These are phyloP conservation scores for Paecilomyces niveus DNA, from an alignment of 2,329 filamentous ascomycete genomes.

Conservation along the genomic window DNA sequence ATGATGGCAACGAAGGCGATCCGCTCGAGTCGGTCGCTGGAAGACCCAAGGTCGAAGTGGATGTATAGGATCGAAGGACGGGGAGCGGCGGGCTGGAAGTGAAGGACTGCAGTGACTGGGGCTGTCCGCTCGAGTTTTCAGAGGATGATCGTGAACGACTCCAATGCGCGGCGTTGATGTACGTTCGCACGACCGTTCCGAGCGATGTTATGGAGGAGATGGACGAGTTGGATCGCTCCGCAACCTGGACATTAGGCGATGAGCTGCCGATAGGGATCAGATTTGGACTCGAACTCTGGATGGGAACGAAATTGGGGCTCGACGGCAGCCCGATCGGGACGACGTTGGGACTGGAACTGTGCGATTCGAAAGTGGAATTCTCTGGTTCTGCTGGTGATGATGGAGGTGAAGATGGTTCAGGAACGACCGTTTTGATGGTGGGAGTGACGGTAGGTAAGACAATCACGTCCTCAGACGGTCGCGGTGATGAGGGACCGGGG, in stretches of 20 bases:
- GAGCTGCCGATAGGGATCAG: constrained; percentile 24
- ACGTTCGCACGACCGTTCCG: constrained; percentile 31
- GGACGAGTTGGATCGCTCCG: constrained; percentile 28
- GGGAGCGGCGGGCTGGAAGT: constrained; percentile 33
- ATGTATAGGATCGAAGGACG: constrained; percentile 25
- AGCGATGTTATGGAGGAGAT: constrained; percentile 34
- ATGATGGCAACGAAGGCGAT: constrained; percentile 27
- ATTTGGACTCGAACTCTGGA: constrained; percentile 33
- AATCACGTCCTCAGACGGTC: constrained; percentile 20
- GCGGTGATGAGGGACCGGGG: background rate
- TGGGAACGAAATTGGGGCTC: constrained; percentile 33
- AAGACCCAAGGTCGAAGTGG: constrained; percentile 22
- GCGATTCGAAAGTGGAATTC: background rate
- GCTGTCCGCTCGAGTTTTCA: constrained; percentile 21
- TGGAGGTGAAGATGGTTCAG: constrained; percentile 21
- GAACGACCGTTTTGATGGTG: constrained; percentile 31
- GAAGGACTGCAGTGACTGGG: constrained; percentile 19
- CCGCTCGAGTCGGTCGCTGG: constrained; percentile 17
- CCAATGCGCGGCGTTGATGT: constrained; percentile 23
- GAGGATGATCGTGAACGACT: constrained; percentile 25
- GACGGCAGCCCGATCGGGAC: constrained; percentile 30
- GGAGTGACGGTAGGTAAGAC: constrained; percentile 23
- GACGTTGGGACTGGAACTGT: constrained; percentile 36
- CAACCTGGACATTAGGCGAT: constrained; percentile 23
- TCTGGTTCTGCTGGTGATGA: background rate